Base-by-base conservation (phyloP, 2,329 filamentous ascomycete genomes). In the Coniochaeta pulveracea region DNA sequence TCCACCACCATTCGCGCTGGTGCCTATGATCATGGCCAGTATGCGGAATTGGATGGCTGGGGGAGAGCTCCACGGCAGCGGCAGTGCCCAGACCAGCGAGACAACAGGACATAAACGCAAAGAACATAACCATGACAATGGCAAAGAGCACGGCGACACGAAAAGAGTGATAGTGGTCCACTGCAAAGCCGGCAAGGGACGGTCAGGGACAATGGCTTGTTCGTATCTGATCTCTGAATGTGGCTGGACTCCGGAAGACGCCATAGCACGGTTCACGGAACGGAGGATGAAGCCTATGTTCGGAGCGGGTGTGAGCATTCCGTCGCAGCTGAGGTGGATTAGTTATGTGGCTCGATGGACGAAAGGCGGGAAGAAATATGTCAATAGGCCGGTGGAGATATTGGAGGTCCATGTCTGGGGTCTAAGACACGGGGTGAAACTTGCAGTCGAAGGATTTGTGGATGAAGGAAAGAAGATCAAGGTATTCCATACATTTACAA, bases 171-270 rank as follows among this genome's bases (percentile, higher is more conserved):
- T 80, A 0, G 88, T 96, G 6, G 85, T 96, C 6, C 91, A 98
- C 56, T 96, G 91, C 64, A 96, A 96, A 54, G 91, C 91, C 1
- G 91, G 91, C 3, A 98, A 98, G 57, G 91, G 91, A 2, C 70
- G 91, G 33, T 93, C 85, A 43, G 91, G 91, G 4, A 94, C 85
- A 0, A 76, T 85, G 46, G 79, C 80, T 19, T 93, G 85, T 56
- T 84, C 81, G 45, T 96, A 94, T 52, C 63, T 98, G 37, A 91
- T 98, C 46, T 78, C 82, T 6, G 84, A 96, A 51, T 82, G 91
- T 49, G 71, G 69, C 1, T 75, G 70, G 71, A 61, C 55, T 15
- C 52, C 63, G 0, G 60, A 69, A 38, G 57, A 72, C 34, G 71
- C 72, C 1, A 58, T 75, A 6, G 60, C 58, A 2, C 56, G 69